Evolutionary conservation across 2,329 filamentous ascomycete genomes (phyloP), one percentile per base, ranked within the genome.

Genomic region (Coniochaeta hoffmannii): DNA sequence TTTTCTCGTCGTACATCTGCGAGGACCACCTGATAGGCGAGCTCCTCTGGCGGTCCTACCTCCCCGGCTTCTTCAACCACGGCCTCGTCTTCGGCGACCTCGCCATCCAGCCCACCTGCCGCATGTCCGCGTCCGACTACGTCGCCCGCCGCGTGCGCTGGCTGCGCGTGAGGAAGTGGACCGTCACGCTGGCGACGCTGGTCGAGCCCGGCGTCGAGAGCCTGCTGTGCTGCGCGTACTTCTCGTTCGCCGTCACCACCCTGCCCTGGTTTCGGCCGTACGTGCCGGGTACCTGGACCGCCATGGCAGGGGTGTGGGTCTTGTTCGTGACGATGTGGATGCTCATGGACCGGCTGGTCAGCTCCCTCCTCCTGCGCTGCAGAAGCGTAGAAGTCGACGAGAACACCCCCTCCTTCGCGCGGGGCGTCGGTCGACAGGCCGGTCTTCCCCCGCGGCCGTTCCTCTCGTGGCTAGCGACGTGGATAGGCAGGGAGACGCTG

Each of bases 11-110:
- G 61, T 96, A 96, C 67, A 97, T 99, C 66, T 99, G 94, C 74
- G 95, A 99, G 69, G 94, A 99, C 67, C 94, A 99, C 65, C 76
- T 97, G 24, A 96, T 99, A 55, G 93, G 93, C 12, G 94, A 99
- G 62, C 74, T 94, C 1, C 79, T 99, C 4, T 99, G 92, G 91
- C 85, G 85, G 55, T 80, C 82, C n/a, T 66, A 73, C 2, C 71
- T 88, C 5, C 79, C 81, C 0, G 80, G 81, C 1, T 87, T 82
- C 72, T 79, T 81, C 38, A 95, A 95, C 64, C 94, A 99, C 68
- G 88, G 84, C 5, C 78, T 97, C 56, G 84, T 92, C 1, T 88
- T 87, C 66, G 90, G 91, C 4, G 92, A 97, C 66, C 75, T 96
- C 3, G 93, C 88, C 26, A 83, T 97, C 56, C 94, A 99, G 67